Evolutionary conservation across 176 grass and related monocot genomes (phyloP).

Genomic region (Olyra latifolia): DNA sequence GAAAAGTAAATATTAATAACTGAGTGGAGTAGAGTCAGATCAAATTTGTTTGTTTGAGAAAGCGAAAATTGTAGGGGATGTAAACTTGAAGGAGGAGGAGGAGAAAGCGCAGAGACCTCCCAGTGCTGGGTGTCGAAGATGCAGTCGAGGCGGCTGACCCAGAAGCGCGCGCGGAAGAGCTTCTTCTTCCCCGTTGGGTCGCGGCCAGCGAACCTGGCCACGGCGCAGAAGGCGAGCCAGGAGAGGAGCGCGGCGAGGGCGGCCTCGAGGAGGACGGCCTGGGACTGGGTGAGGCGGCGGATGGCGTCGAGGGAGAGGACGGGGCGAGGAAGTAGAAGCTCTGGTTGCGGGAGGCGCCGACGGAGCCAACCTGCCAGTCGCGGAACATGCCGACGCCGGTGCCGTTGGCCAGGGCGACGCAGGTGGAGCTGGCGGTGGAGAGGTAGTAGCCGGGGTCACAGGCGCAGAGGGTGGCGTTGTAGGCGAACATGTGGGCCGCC

Average conservation of each 20-base stretch:
- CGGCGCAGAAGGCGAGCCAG: conserved; percentile 77
- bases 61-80: too few relatives aligned
- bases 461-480: conserved; percentile 70
- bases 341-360: conserved; percentile 49
- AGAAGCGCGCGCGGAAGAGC: conserved; percentile 64
- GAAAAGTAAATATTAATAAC: too few relatives aligned
- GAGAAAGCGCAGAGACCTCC: conserved; percentile 43
- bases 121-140: conserved; percentile 77
- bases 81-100: too few relatives aligned
- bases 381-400: conserved; percentile 23
- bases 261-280: conserved; percentile 78
- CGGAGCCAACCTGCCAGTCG: conserved; percentile 71
- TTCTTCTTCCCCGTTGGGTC: conserved; percentile 38
- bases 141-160: conserved; percentile 78
- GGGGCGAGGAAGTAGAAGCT: conserved; percentile 58
- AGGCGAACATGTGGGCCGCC: conserved; percentile 60
- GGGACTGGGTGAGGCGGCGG: conserved; percentile 82
- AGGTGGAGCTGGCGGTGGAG: conserved; percentile 31
- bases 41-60: too few relatives aligned
- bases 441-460: conserved; percentile 80
- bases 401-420: conserved; percentile 10
- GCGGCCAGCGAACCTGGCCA: conserved; percentile 34
- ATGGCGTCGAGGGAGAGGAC: conserved; percentile 74
- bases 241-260: conserved; percentile 53
- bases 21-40: too few relatives aligned